Evolutionary conservation across 2,329 filamentous ascomycete species (phyloP).

Genomic region (Ophiosphaerella korrae): DNA sequence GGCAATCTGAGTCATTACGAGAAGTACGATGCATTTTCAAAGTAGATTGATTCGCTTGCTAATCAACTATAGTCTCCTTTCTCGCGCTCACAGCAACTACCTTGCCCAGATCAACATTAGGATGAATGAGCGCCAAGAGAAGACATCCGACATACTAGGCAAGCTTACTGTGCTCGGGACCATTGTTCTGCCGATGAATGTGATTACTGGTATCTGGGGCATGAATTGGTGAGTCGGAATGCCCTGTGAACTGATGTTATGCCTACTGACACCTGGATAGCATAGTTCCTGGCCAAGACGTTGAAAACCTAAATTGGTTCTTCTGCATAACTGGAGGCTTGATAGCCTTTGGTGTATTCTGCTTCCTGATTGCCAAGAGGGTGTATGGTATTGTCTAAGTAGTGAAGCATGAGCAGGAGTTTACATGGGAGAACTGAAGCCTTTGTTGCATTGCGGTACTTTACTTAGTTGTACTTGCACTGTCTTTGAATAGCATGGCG

Average conservation of each 20-base stretch:
- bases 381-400: slow-evolving; percentile 44
- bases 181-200: slow-evolving; percentile 98
- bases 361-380: slow-evolving; percentile 83
- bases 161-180: slow-evolving; percentile 95
- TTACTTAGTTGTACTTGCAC: background rate
- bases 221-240: slow-evolving; percentile 70
- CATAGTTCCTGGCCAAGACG: slow-evolving; percentile 88
- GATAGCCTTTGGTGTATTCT: slow-evolving; percentile 76
- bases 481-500: too few relatives aligned
- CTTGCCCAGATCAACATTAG: slow-evolving; percentile 99
- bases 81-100: slow-evolving; percentile 92
- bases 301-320: slow-evolving; percentile 67
- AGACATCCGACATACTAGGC: slow-evolving; percentile 92
- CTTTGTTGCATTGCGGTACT: background rate
- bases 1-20: slow-evolving; percentile 95
- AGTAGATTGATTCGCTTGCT: slow-evolving; percentile 3
- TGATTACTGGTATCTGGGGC: slow-evolving; percentile 97
- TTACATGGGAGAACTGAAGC: background rate
- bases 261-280: slow-evolving; percentile 10
- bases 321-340: slow-evolving; percentile 71
- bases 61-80: slow-evolving; percentile 69
- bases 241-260: background rate
- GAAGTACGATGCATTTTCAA: slow-evolving; percentile 65
- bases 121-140: slow-evolving; percentile 97
- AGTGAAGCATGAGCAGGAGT: background rate